A percentile compares a stretch with the other conserved stretches of the same genome.
Evolutionary conservation across 2,329 filamentous ascomycete genomes (phyloP).

Genomic region (Aureobasidium lini): DNA sequence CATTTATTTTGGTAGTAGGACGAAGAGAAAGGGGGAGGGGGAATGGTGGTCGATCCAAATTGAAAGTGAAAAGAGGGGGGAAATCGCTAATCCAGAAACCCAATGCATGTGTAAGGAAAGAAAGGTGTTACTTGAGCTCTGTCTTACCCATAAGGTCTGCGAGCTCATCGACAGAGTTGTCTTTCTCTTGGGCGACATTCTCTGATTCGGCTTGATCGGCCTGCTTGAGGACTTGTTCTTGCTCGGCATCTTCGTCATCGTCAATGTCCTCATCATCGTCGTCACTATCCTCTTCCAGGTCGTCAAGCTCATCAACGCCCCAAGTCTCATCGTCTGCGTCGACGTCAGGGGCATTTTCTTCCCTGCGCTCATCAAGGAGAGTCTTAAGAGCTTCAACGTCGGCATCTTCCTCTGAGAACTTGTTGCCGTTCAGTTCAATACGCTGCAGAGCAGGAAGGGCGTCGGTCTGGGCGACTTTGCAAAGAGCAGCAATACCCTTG

Average conservation of each 20-base stretch:
- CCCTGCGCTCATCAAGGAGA: slow-evolving; percentile 48
- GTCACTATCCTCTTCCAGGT: slow-evolving; percentile 66
- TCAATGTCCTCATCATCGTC: slow-evolving; percentile 58
- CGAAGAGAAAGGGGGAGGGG: neutral
- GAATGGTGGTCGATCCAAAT: neutral
- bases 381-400: slow-evolving; percentile 61
- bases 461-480: slow-evolving; percentile 54
- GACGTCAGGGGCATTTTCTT: slow-evolving; percentile 48
- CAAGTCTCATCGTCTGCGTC: slow-evolving; percentile 66
- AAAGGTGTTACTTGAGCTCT: slow-evolving; percentile 26
- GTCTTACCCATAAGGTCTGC: slow-evolving; percentile 71
- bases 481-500: slow-evolving; percentile 63
- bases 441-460: slow-evolving; percentile 70
- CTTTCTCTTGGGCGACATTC: slow-evolving; percentile 61
- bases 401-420: slow-evolving; percentile 78
- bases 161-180: slow-evolving; percentile 74
- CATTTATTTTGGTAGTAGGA: neutral
- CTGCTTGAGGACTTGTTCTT: slow-evolving; percentile 62
- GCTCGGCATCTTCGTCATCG: slow-evolving; percentile 46
- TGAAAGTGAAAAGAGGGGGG: neutral
- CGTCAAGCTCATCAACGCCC: slow-evolving; percentile 79
- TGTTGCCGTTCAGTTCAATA: slow-evolving; percentile 94
- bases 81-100: slow-evolving; percentile 11
- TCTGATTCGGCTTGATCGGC: slow-evolving; percentile 66
- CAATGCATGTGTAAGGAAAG: slow-evolving; percentile 2